phyloP scores from a whole-genome alignment of 2,329 filamentous ascomycete genomes.

The Leptographium wingfieldii region DNA sequence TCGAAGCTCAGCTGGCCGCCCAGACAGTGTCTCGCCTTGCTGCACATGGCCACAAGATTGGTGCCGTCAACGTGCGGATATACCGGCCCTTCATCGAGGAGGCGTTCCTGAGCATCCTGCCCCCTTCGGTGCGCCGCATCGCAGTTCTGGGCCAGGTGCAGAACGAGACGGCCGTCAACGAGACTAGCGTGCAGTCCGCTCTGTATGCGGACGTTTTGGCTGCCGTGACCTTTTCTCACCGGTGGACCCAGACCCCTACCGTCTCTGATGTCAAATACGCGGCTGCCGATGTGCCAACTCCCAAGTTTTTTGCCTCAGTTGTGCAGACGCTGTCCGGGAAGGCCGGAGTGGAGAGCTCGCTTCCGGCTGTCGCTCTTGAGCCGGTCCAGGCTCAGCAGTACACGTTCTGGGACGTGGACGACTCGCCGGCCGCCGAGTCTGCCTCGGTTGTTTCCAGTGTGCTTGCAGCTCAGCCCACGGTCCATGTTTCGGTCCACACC shows the following conservation, averaged over 20 bases:
- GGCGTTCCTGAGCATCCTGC: slow-evolving; percentile 73
- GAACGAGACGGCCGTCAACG: slow-evolving; percentile 58
- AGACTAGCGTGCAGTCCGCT: slow-evolving; percentile 66
- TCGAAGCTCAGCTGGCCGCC: slow-evolving; percentile 74
- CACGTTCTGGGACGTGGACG: slow-evolving; percentile 85
- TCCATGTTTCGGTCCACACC: slow-evolving; percentile 48
- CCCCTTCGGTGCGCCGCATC: slow-evolving; percentile 60
- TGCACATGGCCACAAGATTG: slow-evolving; percentile 62
- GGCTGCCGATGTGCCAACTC: slow-evolving; percentile 46
- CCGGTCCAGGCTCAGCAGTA: slow-evolving; percentile 61
- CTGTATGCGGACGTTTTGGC: slow-evolving; percentile 89
- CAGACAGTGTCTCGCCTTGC: slow-evolving; percentile 67
- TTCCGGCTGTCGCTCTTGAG: slow-evolving; percentile 27
- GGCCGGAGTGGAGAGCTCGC: slow-evolving; percentile 10
- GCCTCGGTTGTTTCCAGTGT: slow-evolving; percentile 46
- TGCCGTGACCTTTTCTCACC: slow-evolving; percentile 62
- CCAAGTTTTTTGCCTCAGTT: slow-evolving; percentile 37
- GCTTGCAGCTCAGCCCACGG: slow-evolving; percentile 60
- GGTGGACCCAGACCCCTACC: slow-evolving; percentile 44
- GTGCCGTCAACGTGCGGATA: slow-evolving; percentile 80
- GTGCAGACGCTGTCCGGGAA: slow-evolving; percentile 39
- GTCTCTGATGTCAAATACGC: slow-evolving; percentile 86
- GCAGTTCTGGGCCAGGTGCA: slow-evolving; percentile 82
- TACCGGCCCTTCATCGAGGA: slow-evolving; percentile 95
- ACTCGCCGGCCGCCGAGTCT: slow-evolving; percentile 52